Conservation (phyloP, 1,139 yeast genomes). For the Nadsonia commutata region DNA sequence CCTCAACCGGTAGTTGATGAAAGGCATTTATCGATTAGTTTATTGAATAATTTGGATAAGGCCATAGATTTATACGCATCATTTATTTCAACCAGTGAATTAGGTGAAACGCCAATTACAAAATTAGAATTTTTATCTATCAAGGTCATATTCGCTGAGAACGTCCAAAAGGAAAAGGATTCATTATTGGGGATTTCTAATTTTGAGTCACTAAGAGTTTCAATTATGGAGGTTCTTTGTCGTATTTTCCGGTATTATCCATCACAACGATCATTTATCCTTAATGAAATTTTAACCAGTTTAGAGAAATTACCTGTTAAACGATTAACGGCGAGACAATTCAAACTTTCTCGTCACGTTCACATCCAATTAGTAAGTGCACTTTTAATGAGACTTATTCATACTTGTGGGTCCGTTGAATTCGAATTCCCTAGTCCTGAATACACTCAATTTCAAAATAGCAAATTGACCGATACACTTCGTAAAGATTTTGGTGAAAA, state of each 20-base stretch:
- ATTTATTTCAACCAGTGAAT: conserved; percentile 12
- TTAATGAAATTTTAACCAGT: conserved; percentile 44
- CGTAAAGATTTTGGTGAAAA: conserved; percentile 4
- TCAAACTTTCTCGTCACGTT: conserved; percentile 30
- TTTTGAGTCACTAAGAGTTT: conserved; percentile 24
- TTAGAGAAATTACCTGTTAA: conserved; percentile 34
- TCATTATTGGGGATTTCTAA: conserved; percentile 18
- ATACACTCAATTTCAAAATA: conserved; percentile 2
- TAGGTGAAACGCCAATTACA: conserved; percentile 35
- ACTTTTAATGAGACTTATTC: conserved; percentile 32
- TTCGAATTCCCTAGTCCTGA: conserved; percentile 12
- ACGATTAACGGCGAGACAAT: conserved; percentile 31
- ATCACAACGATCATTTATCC: conserved; percentile 42
- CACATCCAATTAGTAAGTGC: conserved; percentile 36
- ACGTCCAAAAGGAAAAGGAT: conserved; percentile 16
- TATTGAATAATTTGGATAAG: conserved; percentile 10
- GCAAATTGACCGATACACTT: conserved; percentile 1
- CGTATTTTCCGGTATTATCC: conserved; percentile 32
- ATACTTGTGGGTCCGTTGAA: conserved; percentile 24
- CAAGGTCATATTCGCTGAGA: conserved; percentile 24
- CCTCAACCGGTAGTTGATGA: conserved; percentile 5
- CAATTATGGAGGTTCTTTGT: conserved; percentile 28
- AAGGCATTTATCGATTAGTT: conserved; percentile 9
- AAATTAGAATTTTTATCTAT: conserved; percentile 36
- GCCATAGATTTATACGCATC: conserved; percentile 11